These are phyloP conservation scores for Neopestalotiopsis rosae DNA, from an alignment of 2,329 filamentous ascomycete species.

Conservation along the genomic window DNA sequence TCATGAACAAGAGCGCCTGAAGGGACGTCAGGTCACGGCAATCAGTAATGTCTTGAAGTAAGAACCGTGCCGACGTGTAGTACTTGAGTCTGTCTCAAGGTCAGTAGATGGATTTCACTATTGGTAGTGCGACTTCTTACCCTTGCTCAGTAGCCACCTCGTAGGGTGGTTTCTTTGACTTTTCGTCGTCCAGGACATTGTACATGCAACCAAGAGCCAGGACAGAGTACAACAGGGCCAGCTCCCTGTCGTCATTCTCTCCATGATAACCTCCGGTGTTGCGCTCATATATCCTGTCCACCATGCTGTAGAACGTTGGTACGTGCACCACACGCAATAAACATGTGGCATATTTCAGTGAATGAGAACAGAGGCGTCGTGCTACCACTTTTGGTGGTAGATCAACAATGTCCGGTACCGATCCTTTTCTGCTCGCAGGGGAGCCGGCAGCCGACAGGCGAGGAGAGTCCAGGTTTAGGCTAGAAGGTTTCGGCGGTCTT, in stretches of 20 bases:
- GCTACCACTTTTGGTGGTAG: constrained; percentile 70
- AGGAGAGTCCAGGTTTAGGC: constrained; percentile 72
- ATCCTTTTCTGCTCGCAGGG: constrained; percentile 57
- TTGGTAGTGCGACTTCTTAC: constrained; percentile 37
- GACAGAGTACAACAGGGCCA: constrained; percentile 64
- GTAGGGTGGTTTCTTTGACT: constrained; percentile 31
- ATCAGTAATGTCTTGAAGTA: constrained; percentile 70
- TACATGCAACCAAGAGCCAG: constrained; percentile 68
- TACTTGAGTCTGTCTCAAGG: constrained; percentile 68
- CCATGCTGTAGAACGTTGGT: constrained; percentile 71
- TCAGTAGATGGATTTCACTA: constrained; percentile 1
- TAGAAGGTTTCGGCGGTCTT: constrained; percentile 52
- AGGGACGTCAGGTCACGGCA: constrained; percentile 77
- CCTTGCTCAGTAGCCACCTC: constrained; percentile 58
- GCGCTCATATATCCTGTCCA: constrained; percentile 71
- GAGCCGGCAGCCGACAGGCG: constrained; percentile 67
- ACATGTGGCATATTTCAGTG: constrained; percentile 45
- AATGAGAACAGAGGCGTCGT: constrained; percentile 42
- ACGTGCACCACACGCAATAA: constrained; percentile 68
- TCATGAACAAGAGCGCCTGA: constrained; percentile 79
- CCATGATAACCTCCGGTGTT: constrained; percentile 53
- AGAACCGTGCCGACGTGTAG: constrained; percentile 69
- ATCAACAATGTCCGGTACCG: constrained; percentile 61
- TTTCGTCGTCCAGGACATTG: constrained; percentile 36
- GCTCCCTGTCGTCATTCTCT: constrained; percentile 61